These are phyloP conservation scores for Erodium texanum DNA, from an alignment of 441 rosid species.

Conservation along the genomic window DNA sequence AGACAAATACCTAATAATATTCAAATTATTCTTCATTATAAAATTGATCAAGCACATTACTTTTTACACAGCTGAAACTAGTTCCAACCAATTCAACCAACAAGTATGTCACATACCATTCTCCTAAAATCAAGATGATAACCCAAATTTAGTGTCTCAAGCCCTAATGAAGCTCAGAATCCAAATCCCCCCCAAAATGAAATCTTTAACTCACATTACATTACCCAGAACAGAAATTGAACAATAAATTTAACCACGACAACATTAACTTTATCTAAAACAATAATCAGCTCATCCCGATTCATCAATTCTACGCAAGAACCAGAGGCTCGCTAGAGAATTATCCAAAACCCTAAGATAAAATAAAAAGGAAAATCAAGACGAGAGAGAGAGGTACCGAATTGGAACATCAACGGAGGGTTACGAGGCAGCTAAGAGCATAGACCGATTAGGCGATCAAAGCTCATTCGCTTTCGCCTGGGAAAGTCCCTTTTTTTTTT, in stretches of 20 bases:
- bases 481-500: conserved; percentile 18
- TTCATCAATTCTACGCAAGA: background rate
- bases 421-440: background rate
- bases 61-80: background rate
- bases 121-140: background rate
- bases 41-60: conserved; percentile 4
- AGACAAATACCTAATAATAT: background rate
- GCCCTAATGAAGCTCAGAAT: background rate
- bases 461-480: conserved; percentile 17
- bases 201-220: background rate
- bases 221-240: background rate
- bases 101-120: background rate
- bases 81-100: background rate
- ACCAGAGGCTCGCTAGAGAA: background rate
- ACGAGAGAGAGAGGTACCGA: conserved; percentile 18
- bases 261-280: background rate
- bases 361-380: background rate
- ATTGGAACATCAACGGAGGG: conserved; percentile 9
- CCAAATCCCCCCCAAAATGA: background rate
- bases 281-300: background rate
- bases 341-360: conserved; percentile 3
- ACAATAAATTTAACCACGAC: background rate
- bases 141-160: too few relatives aligned
- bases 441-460: conserved; percentile 8
- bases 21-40: background rate